Conservation (phyloP, 768 basidiomycete species). For the Auricularia auricula-judae region DNA sequence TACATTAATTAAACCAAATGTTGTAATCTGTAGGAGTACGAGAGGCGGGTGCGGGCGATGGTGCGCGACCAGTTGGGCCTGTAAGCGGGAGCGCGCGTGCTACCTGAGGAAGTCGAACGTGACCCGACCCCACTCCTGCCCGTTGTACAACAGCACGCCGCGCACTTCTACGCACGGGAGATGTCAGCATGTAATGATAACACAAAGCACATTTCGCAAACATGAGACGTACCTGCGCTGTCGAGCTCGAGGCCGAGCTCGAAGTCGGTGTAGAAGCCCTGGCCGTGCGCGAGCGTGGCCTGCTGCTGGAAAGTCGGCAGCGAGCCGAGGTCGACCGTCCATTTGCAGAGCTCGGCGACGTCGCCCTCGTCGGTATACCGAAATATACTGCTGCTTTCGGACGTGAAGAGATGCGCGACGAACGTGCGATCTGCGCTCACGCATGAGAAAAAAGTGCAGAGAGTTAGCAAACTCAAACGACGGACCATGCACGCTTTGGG, state of each 20-base stretch:
- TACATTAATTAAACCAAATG: background rate
- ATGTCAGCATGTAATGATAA: background rate
- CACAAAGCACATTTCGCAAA: background rate
- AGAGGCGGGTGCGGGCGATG: conserved; percentile 69
- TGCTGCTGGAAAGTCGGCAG: conserved; percentile 71
- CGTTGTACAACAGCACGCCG: conserved; percentile 63
- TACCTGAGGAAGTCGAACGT: conserved; percentile 41
- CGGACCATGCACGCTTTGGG: conserved; percentile 42
- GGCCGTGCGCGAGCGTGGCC: conserved; percentile 39
- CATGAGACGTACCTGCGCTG: conserved; percentile 33
- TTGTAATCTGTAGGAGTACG: conserved; percentile 56
- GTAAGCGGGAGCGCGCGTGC: conserved; percentile 17
- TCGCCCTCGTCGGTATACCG: conserved; percentile 82
- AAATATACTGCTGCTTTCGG: conserved; percentile 63
- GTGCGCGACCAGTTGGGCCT: conserved; percentile 81
- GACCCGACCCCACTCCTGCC: conserved; percentile 71
- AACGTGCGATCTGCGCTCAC: conserved; percentile 53
- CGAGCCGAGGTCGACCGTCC: conserved; percentile 75
- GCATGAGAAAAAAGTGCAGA: background rate
- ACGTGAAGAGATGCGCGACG: conserved; percentile 73
- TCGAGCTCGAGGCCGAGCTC: conserved; percentile 77
- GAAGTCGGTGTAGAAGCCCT: conserved; percentile 80
- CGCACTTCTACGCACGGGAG: conserved; percentile 47
- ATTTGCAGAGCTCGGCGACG: conserved; percentile 65
- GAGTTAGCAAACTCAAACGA: background rate